These are phyloP conservation scores for Phtheirospermum japonicum DNA, from an alignment of 257 asterid species.

Conservation along the genomic window DNA sequence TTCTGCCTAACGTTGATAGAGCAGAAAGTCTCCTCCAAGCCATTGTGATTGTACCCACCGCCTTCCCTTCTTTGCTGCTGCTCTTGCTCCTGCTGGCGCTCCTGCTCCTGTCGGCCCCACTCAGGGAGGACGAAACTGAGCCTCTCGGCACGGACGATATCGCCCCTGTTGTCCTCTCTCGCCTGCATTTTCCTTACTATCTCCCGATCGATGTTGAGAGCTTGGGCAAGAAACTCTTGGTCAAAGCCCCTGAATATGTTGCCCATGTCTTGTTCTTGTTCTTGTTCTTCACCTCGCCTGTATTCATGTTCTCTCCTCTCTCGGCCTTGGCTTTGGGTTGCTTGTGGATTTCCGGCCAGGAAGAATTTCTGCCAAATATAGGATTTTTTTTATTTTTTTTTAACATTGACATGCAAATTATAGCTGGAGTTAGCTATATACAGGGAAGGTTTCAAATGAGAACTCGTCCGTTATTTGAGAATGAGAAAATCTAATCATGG, in stretches of 20 bases:
- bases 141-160: slow-evolving; percentile 41
- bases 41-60: slow-evolving; percentile 41
- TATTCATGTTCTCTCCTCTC: neutral
- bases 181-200: slow-evolving; percentile 31
- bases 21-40: slow-evolving; percentile 58
- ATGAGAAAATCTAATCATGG: too few species aligned
- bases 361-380: slow-evolving; percentile 52
- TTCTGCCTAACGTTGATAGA: slow-evolving; percentile 38
- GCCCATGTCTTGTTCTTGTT: neutral
- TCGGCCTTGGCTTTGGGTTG: slow-evolving; percentile 18
- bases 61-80: slow-evolving; percentile 16
- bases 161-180: slow-evolving; percentile 47
- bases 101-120: too few species aligned
- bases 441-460: too few species aligned
- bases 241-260: slow-evolving; percentile 48
- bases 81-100: slow-evolving; percentile 10
- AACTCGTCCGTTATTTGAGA: too few species aligned
- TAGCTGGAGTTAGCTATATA: too few species aligned
- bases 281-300: slow-evolving; percentile 25
- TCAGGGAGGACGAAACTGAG: slow-evolving; percentile 37
- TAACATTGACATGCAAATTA: too few species aligned
- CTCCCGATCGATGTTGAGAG: slow-evolving; percentile 31
- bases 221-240: slow-evolving; percentile 38
- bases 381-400: too few species aligned
- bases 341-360: slow-evolving; percentile 57